Conservation (phyloP, 108 stramenopile genomes). For the Fragilariopsis cylindrus region DNA sequence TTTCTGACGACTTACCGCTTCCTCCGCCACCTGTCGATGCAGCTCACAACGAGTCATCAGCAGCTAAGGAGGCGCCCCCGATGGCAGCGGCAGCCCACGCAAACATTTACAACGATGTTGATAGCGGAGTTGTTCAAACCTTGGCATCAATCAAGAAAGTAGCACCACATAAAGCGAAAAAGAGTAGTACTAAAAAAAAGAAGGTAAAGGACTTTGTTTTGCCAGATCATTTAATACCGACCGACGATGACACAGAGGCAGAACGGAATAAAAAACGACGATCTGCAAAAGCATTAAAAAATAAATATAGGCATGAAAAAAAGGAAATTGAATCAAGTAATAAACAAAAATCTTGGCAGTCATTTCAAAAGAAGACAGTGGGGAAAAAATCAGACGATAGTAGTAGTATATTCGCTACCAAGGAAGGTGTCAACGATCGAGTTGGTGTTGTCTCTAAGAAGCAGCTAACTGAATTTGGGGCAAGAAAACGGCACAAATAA, state of each 20-base stretch:
- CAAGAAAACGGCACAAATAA: conserved; percentile 70
- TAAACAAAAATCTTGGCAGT: conserved; percentile 81
- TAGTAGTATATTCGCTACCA: conserved; percentile 73
- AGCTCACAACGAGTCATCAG: not conserved
- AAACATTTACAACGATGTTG: too few relatives aligned
- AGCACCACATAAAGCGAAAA: conserved; percentile 3
- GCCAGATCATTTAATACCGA: conserved; percentile 65
- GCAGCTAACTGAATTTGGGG: conserved; percentile 60
- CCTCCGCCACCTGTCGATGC: conserved; percentile 14
- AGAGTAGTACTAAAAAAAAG: conserved; percentile 46
- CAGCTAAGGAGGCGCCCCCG: not conserved
- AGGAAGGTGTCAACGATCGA: conserved; percentile 66
- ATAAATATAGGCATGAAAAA: conserved; percentile 60
- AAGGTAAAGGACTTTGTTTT: conserved; percentile 64
- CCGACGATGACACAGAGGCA: conserved; percentile 68
- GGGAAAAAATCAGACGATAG: conserved; percentile 1
- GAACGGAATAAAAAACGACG: conserved; percentile 62
- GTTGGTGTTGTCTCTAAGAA: conserved; percentile 76
- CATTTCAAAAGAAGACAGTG: conserved; percentile 59
- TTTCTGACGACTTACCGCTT: not conserved
- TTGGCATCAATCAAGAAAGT: conserved; percentile 1
- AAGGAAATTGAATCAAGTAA: conserved; percentile 69
- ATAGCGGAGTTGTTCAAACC: not conserved
- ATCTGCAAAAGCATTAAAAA: conserved; percentile 75
- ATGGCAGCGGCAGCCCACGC: not conserved